Base-by-base conservation (phyloP, 768 basidiomycete genomes). In the Termitomyces sp. region DNA sequence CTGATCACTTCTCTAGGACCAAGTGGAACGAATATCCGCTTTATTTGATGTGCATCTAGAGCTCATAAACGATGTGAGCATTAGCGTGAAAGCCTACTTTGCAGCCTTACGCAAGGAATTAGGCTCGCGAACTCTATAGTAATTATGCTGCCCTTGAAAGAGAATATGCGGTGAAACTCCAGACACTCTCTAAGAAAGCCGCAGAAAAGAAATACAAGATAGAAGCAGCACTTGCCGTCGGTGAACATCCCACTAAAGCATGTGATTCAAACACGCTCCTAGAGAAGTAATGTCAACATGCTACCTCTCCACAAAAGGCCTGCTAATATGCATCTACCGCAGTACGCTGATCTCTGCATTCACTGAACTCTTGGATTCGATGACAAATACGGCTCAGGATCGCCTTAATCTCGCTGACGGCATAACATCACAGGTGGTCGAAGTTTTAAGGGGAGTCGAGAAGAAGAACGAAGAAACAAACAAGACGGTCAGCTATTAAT, bases 311-410 rank as follows among this genome's bases (percentile, higher is more conserved):
- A 9, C n/a, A 24, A 44, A 48, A 58, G 53, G 60, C 49, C 56
- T 56, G 56, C 60, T 46, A 43, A 62, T 53, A 53, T 8, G 49
- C 31, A 56, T 51, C 48, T 47, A 46, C n/a, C 13, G 26, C 61
- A 94, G 92, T 69, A 87, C 92, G 2, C 67, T 93, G n/a, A 77
- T 86, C 63, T 70, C 72, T n/a, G 88, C 88, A 0, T 91, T 88
- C 65, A 75, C 82, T 39, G 80, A 82, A 67, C 77, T 92, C 47
- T 81, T 92, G 47, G 67, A 78, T 3, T 85, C 87, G 0, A 74
- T 88, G 62, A 72, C 74, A 26, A 76, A 76, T 53, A 72, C 81
- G 18, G 84, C 88, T 3, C 85, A 88, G 61, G 88, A 87, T 64
- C 92, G 92, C 67, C 65, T 82, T 53, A 78, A 74, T 60, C 75